Evolutionary conservation across 2,329 filamentous ascomycete species (phyloP).

Genomic region (Cadophora luteo-olivacea): DNA sequence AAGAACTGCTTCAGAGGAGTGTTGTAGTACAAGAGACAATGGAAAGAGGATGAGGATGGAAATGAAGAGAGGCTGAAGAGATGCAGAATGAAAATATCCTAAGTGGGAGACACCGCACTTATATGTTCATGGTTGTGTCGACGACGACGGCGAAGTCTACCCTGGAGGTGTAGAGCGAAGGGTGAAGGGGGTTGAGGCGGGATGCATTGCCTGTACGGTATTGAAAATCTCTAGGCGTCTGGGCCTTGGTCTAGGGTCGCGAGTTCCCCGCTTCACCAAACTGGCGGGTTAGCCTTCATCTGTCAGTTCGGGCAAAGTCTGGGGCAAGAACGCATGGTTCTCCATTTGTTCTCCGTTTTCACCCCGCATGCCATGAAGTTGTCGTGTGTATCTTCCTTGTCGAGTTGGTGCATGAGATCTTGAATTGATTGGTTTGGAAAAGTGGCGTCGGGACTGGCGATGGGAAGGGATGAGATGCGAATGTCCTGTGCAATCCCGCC

Average conservation of each 20-base stretch:
- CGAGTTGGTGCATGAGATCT: no score
- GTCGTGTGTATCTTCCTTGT: neutral
- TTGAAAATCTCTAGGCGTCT: neutral
- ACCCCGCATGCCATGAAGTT: neutral
- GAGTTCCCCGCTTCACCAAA: neutral
- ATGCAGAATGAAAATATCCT: neutral
- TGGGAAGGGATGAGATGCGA: neutral
- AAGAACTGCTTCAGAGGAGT: neutral
- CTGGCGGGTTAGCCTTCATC: neutral
- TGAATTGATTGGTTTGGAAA: neutral
- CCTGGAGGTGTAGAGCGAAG: neutral
- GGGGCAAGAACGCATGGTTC: neutral
- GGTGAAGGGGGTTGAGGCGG: neutral
- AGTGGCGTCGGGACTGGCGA: neutral
- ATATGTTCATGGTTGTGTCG: neutral
- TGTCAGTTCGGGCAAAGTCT: neutral
- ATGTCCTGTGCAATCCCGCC: neutral
- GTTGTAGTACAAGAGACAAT: neutral
- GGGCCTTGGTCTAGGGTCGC: neutral
- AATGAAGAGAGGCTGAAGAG: neutral
- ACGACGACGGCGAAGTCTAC: neutral
- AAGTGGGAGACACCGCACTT: neutral
- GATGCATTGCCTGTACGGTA: neutral
- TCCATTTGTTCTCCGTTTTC: neutral
- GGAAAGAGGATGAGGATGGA: neutral